phyloP scores from a whole-genome alignment of 2,329 filamentous ascomycete species.

The Xylaria arbuscula region DNA sequence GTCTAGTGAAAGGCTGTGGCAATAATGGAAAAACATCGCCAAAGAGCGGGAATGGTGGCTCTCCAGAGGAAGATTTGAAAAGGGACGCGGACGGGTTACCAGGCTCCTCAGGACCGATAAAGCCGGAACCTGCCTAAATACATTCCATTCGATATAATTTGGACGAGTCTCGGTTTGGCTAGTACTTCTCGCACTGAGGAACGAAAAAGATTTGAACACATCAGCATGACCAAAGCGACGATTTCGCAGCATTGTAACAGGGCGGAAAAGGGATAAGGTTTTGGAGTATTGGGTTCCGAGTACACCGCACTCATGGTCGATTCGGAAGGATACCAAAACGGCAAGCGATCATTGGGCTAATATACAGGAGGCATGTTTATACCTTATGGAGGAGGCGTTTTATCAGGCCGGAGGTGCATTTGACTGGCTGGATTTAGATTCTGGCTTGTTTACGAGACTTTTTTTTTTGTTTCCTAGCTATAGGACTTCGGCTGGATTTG shows the following conservation, averaged over 20 bases:
- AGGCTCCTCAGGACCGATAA: constrained; percentile 31
- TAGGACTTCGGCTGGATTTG: constrained; percentile 19
- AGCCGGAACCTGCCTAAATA: constrained; percentile 39
- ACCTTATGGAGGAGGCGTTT: constrained; percentile 31
- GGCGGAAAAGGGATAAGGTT: constrained; percentile 28
- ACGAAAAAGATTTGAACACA: constrained; percentile 20
- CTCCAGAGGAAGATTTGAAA: constrained; percentile 43
- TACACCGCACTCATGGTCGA: constrained; percentile 25
- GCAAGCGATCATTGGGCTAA: constrained; percentile 30
- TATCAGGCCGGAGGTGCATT: constrained; percentile 32
- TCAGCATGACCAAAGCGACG: constrained; percentile 26
- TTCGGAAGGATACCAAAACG: constrained; percentile 38
- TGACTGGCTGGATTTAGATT: constrained; percentile 33
- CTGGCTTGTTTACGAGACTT: constrained; percentile 19
- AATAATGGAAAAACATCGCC: constrained; percentile 49
- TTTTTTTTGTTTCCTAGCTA: constrained; percentile 24
- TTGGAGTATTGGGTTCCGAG: constrained; percentile 31
- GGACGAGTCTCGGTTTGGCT: not conserved
- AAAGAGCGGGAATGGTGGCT: constrained; percentile 38
- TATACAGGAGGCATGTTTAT: constrained; percentile 28
- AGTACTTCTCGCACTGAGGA: constrained; percentile 1
- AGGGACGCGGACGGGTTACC: constrained; percentile 37
- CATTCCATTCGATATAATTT: not conserved
- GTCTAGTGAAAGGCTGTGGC: constrained; percentile 73
- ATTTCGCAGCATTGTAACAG: constrained; percentile 29